phyloP scores from a whole-genome alignment of 2,329 filamentous ascomycete genomes.

The Monilinia polystroma region DNA sequence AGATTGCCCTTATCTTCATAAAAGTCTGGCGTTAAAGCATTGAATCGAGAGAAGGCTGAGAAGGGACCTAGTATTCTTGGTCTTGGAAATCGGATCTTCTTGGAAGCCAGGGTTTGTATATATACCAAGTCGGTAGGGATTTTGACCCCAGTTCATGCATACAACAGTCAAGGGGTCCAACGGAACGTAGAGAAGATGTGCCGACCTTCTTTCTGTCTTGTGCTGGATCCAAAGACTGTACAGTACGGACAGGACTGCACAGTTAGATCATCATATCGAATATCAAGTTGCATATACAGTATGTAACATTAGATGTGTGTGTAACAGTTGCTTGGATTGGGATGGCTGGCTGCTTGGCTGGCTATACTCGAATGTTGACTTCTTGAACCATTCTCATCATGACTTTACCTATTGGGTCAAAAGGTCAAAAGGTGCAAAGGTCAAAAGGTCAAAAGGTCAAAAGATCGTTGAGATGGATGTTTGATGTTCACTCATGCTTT shows the following conservation, averaged over 20 bases:
- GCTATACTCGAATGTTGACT: not conserved
- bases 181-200: not conserved
- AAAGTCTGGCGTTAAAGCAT: no score
- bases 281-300: not conserved
- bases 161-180: constrained; percentile 7
- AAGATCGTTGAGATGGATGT: constrained; percentile 19
- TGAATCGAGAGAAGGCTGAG: not conserved
- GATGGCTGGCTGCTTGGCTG: not conserved
- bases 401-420: not conserved
- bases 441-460: constrained; percentile 11
- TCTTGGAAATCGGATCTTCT: not conserved
- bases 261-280: not conserved
- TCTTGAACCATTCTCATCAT: not conserved
- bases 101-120: not conserved
- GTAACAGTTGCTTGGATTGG: not conserved
- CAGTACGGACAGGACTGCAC: not conserved
- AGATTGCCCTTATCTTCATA: no score
- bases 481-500: constrained; percentile 7
- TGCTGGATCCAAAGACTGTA: not conserved
- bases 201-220: not conserved
- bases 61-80: no score
- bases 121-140: no score
- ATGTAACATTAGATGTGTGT: not conserved
- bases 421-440: not conserved
- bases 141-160: constrained; percentile 7